Evolutionary conservation across 108 stramenopile species (phyloP), one percentile per base, ranked within the genome.

Genomic region (Skeletonema marinoi): DNA sequence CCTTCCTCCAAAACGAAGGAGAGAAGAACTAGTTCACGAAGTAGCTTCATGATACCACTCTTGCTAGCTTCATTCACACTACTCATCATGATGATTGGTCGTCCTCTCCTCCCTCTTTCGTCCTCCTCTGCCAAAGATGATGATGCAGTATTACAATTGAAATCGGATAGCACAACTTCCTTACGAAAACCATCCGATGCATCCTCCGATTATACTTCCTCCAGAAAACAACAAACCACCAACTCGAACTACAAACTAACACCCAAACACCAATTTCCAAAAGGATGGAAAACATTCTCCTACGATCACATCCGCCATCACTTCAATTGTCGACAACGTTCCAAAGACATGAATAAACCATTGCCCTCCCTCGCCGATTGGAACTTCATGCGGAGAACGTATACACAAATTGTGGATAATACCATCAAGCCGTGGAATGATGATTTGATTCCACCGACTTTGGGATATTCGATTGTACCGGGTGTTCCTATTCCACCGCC

Each of bases 401-500:
- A 64, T 41, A 64, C 63, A 41, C n/a, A 29, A 36, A 64, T 64
- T 2, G 33, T 64, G 3, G 33, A 64, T 7, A 17, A 38, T n/a
- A 7, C 38, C 13, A 44, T 16, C 39, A 41, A 50, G 16, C 16
- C 17, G 16, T 50, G 48, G 48, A 17, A 21, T 21, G 9, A 35
- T 17, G 63, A 64, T 64, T 17, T 41, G 4, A 33, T 64, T 7
- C 63, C 63, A 25, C 63, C 63, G 0, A 64, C 63, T 36, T 7
- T 64, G 63, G 63, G 63, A 41, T 64, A 64, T 41, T 64, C 63
- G 0, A 13, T 64, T 2, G 6, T 4, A 17, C 30, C 25, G 5
- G 63, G 63, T 4, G 10, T 64, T 5, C 63, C 63, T 17, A 3
- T 64, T 17, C 60, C 63, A 17, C 58, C 71, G 17, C 63, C 63